A percentile compares a stretch with the other conserved stretches of the same genome.
These are phyloP conservation scores for Lentinula detonsa DNA, from an alignment of 768 basidiomycete species.

Conservation along the genomic window DNA sequence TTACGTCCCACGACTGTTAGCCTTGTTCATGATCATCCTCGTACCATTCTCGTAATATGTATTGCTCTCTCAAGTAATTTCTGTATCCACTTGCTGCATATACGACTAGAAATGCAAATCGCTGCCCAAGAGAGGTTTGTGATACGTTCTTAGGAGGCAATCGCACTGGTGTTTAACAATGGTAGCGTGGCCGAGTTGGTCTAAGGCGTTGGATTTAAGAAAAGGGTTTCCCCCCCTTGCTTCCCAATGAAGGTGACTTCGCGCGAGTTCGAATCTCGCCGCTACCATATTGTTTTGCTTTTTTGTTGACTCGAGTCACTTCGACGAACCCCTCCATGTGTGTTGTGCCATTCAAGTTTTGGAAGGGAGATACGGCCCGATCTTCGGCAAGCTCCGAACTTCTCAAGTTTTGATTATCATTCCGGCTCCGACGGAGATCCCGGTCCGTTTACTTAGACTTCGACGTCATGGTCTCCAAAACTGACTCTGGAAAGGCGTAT, in stretches of 20 bases:
- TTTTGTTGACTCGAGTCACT: neutral
- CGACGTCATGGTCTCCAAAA: neutral
- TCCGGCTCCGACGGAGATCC: neutral
- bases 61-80: slow-evolving; percentile 8
- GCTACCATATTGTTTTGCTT: slow-evolving; percentile 4
- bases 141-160: neutral
- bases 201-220: slow-evolving; percentile 10
- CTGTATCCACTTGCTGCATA: slow-evolving; percentile 46
- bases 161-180: neutral
- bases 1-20: slow-evolving; percentile 5
- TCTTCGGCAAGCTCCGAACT: neutral
- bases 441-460: neutral
- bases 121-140: no score
- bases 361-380: neutral
- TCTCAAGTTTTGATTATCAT: neutral
- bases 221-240: neutral
- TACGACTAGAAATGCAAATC: slow-evolving; percentile 56
- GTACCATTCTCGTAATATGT: neutral
- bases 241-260: slow-evolving; percentile 7
- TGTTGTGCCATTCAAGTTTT: neutral
- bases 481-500: slow-evolving; percentile 34
- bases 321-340: neutral
- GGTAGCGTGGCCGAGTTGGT: slow-evolving; percentile 10
- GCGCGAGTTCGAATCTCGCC: slow-evolving; percentile 9
- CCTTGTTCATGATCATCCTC: neutral